A percentile compares a stretch with the other conserved stretches of the same genome.
Evolutionary conservation across 768 basidiomycete genomes (phyloP).

Genomic region (Lactarius sanguifluus): DNA sequence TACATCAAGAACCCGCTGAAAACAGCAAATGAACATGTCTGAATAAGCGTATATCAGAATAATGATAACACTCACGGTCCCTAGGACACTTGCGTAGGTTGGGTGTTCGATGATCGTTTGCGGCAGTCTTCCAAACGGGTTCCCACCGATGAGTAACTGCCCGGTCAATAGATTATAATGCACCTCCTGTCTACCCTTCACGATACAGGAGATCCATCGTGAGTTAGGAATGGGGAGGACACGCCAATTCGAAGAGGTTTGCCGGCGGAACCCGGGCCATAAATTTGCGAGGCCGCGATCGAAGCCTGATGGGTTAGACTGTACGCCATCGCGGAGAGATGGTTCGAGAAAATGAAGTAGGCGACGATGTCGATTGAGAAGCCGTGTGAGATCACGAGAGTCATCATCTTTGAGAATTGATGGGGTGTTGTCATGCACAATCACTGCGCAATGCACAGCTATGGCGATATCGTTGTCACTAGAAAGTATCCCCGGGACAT

Average conservation of each 20-base stretch:
- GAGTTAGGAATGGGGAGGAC: slow-evolving; percentile 10
- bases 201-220: slow-evolving; percentile 15
- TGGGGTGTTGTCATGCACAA: slow-evolving; percentile 10
- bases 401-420: not conserved
- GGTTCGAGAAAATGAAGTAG: slow-evolving; percentile 6
- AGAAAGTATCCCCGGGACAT: not conserved
- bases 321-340: not conserved
- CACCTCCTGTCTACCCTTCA: slow-evolving; percentile 1
- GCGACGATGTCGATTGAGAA: slow-evolving; percentile 6
- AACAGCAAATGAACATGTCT: not conserved
- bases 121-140: slow-evolving; percentile 7
- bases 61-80: slow-evolving; percentile 1
- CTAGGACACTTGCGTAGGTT: slow-evolving; percentile 6
- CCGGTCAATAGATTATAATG: slow-evolving; percentile 12
- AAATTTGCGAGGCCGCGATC: slow-evolving; percentile 3
- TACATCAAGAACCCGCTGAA: slow-evolving; percentile 8
- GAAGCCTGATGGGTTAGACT: not conserved
- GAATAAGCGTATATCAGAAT: not conserved
- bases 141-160: slow-evolving; percentile 5
- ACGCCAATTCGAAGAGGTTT: slow-evolving; percentile 10
- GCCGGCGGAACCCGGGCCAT: slow-evolving; percentile 11
- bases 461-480: slow-evolving; percentile 6
- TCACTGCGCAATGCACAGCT: slow-evolving; percentile 23
- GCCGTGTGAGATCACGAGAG: not conserved
- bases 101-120: not conserved